Base-by-base conservation (phyloP, 306 rosid species). In the Vigna mungo region DNA sequence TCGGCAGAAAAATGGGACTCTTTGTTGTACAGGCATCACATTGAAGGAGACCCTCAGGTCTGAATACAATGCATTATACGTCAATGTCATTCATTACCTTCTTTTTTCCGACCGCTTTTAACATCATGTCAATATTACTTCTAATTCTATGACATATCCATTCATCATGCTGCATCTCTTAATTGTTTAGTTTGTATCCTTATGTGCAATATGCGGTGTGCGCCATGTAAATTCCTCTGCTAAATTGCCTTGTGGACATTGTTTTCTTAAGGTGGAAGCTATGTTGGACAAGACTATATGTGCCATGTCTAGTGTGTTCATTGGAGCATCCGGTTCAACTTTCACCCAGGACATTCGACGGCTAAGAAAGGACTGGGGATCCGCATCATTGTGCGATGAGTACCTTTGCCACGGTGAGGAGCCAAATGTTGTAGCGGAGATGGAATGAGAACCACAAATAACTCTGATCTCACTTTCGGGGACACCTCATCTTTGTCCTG, bases 1-100 rank as follows among this genome's bases (percentile, higher is more conserved):
- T 87, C 88, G 34, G 96, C 95, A 10, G 98, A 93, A 87, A 93
- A 93, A 77, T 93, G 98, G 98, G 98, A 93, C 80, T 93, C 96
- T 69, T 83, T 93, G 75, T 87, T 93, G 58, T 91, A 89, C 85
- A 88, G 98, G 46, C 91, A 93, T 77, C 82, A 84, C 8, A 77
- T 93, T 1, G 90, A 83, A 77, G 90, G 81, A 10, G 96, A 93
- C 75, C 4, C 87, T 70, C 98, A 93, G 94, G 98, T 90, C 49
- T 14, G 18, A 60, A 60, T 60, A n/a, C 6, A 17, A 17, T 8
- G 9, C 67, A 48, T 0, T 41, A 41, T 41, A 41, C 4, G 5
- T 12, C 49, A 44, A 44, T 44, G 49, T 4, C 16, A 44, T 44
- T 12, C 49, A 44, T 44, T 44, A 8, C 47, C 11, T 43, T 43